phyloP scores from a whole-genome alignment of 768 basidiomycete genomes.

The Albatrellus ellisii region DNA sequence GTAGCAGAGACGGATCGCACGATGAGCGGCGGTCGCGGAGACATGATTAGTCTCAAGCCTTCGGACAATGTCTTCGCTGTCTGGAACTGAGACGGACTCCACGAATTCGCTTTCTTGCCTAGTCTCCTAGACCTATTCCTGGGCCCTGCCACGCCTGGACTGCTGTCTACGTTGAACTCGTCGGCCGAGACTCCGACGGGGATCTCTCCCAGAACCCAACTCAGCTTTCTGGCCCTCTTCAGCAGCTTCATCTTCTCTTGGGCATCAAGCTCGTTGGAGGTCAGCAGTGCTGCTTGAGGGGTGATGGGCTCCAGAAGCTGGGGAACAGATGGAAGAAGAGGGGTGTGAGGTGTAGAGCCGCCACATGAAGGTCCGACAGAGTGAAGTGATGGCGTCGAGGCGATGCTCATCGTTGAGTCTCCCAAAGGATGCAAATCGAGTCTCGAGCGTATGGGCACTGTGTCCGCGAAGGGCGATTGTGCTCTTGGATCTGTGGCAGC shows the following conservation, averaged over 20 bases:
- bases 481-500: too few relatives aligned
- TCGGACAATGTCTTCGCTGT: conserved; percentile 10
- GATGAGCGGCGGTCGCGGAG: background rate
- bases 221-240: conserved; percentile 31
- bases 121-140: background rate
- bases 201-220: conserved; percentile 28
- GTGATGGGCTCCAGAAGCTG: background rate
- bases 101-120: background rate
- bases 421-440: too few relatives aligned
- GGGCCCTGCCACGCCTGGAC: background rate
- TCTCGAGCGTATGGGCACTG: background rate
- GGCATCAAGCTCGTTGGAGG: conserved; percentile 22
- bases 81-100: conserved; percentile 3
- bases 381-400: background rate
- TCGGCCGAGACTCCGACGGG: conserved; percentile 13
- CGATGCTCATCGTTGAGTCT: background rate
- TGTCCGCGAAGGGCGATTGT: background rate
- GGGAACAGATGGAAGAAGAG: background rate
- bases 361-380: background rate
- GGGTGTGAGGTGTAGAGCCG: background rate
- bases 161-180: background rate
- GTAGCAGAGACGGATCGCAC: background rate
- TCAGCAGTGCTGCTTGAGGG: conserved; percentile 13
- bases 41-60: background rate
- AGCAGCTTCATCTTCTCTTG: conserved; percentile 25